Conservation (phyloP, 306 rosid species). For the Comarum palustre region DNA sequence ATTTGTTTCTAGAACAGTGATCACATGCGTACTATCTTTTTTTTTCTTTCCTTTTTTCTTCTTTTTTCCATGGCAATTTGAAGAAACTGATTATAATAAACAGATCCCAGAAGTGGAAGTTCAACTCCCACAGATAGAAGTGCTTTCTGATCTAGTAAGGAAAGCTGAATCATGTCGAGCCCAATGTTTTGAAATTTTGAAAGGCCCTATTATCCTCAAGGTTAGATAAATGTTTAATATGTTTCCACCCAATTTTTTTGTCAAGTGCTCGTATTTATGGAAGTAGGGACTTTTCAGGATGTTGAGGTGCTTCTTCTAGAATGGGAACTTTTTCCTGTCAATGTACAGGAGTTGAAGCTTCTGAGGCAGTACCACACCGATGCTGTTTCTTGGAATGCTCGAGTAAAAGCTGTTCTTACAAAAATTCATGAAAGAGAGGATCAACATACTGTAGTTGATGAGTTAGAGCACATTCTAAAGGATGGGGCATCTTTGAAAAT, state of each 20-base stretch:
- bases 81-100: conserved; percentile 26
- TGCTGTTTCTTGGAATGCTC: conserved; percentile 65
- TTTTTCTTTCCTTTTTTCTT: background rate
- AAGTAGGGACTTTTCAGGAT: conserved; percentile 49
- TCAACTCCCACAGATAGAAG: conserved; percentile 61
- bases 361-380: conserved; percentile 58
- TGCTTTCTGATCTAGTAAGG: conserved; percentile 53
- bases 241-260: conserved; percentile 8
- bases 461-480: conserved; percentile 49
- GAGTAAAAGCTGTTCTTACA: conserved; percentile 45
- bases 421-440: conserved; percentile 51
- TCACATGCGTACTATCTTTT: background rate
- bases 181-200: conserved; percentile 54
- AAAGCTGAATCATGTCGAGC: conserved; percentile 60
- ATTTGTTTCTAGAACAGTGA: background rate
- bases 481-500: conserved; percentile 75
- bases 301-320: conserved; percentile 64
- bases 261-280: conserved; percentile 23
- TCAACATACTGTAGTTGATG: conserved; percentile 54
- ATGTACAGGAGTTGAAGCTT: conserved; percentile 72
- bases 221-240: conserved; percentile 36
- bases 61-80: background rate
- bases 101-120: conserved; percentile 66
- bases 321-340: conserved; percentile 51
- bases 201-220: conserved; percentile 64